Evolutionary conservation across 1,139 yeast genomes (phyloP), one percentile per base, ranked within the genome.

Genomic region (Petasospora rhodanensis): DNA sequence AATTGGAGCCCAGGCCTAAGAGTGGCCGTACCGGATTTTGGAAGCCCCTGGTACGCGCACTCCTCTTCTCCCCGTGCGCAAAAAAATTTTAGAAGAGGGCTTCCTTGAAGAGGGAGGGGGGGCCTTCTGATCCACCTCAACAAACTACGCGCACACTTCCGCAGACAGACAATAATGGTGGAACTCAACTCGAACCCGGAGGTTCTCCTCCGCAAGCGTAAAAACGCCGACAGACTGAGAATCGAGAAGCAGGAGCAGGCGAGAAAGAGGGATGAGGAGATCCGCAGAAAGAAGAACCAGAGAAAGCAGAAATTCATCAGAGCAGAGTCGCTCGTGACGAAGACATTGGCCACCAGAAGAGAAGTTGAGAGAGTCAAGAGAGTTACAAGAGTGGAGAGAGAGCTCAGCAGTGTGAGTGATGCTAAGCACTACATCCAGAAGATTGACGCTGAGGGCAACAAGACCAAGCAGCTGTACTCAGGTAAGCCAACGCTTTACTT

Each of bases 121-220:
- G n/a, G n/a, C n/a, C n/a, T n/a, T n/a, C n/a, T n/a, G n/a, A n/a
- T n/a, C n/a, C n/a, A n/a, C n/a, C n/a, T n/a, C n/a, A n/a, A n/a
- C 26, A 24, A 16, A 9, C 21, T 16, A 10, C 31, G 19, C 18
- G 19, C 22, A 25, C 23, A 25, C n/a, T n/a, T n/a, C n/a, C n/a
- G 19, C 19, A 18, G 9, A 18, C 19, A 7, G 9, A 6, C 7
- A 17, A 19, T 7, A 10, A 43, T 49, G 76, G 72, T 38, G 60
- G 56, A 72, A 32, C 62, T 79, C 38, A 77, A 79, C 56, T 70
- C 82, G 17, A 80, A 79, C 56, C 91, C 91, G 25, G 91, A 82
- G 55, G 68, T 82, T 37, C 73, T 82, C 49, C 68, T 82, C 47
- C 76, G 79, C 53, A 82, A 81, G 66, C 75, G 93, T 61, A 82